phyloP scores from a whole-genome alignment of 352 stramenopile genomes.

The Phytopythium mirpurense region DNA sequence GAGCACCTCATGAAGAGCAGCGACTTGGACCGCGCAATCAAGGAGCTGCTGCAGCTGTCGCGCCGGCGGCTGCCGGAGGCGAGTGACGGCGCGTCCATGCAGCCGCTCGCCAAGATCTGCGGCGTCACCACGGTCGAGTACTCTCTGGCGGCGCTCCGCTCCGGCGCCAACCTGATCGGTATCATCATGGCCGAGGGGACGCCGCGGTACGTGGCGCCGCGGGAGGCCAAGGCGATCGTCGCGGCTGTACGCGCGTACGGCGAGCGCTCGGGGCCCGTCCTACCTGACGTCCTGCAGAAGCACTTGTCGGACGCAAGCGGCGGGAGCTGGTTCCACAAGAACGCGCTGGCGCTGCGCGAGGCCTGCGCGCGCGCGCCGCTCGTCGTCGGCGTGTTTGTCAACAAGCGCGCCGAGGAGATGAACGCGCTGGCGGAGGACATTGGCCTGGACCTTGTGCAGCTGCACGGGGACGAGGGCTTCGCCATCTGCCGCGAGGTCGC shows the following conservation, averaged over 20 bases:
- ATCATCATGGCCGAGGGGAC: conserved; percentile 96
- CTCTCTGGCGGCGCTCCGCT: conserved; percentile 87
- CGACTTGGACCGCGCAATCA: conserved; percentile 87
- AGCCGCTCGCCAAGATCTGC: conserved; percentile 91
- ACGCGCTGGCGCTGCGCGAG: conserved; percentile 53
- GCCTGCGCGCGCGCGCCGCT: conserved; percentile 77
- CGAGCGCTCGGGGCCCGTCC: conserved; percentile 77
- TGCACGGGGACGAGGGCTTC: conserved; percentile 96
- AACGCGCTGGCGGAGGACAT: conserved; percentile 83
- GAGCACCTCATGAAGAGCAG: conserved; percentile 97
- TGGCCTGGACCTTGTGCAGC: conserved; percentile 96
- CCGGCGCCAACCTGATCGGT: conserved; percentile 95
- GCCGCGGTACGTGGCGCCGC: conserved; percentile 76
- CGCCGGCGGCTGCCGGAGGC: conserved; percentile 24
- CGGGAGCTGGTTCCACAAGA: conserved; percentile 78
- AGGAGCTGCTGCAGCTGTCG: conserved; percentile 44
- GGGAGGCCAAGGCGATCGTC: conserved; percentile 90
- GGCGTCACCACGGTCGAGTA: conserved; percentile 93
- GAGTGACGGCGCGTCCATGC: conserved; percentile 17
- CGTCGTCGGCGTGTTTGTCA: conserved; percentile 96
- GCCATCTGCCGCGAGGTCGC: conserved; percentile 74
- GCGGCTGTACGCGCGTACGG: conserved; percentile 91
- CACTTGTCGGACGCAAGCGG: conserved; percentile 22
- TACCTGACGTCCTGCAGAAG: conserved; percentile 37
- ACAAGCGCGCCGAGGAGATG: conserved; percentile 92